phyloP scores from a whole-genome alignment of 495 filamentous ascomycete genomes.

The Talaromyces borbonicus region DNA sequence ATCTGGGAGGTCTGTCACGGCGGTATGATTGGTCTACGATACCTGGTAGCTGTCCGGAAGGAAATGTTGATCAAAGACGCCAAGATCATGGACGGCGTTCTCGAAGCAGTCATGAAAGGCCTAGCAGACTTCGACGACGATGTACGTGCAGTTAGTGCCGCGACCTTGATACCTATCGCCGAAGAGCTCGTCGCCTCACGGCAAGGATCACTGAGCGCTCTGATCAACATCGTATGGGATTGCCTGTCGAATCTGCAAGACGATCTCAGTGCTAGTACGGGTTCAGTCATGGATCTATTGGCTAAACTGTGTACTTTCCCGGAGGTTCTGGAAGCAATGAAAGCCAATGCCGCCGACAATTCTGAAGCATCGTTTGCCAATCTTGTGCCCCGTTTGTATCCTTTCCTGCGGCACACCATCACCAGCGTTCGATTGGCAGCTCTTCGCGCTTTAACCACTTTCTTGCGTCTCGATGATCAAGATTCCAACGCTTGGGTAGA shows the following conservation, averaged over 20 bases:
- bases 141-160: slow-evolving; percentile 92
- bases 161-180: slow-evolving; percentile 90
- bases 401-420: slow-evolving; percentile 94
- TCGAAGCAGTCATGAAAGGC: slow-evolving; percentile 88
- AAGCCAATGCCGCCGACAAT: slow-evolving; percentile 71
- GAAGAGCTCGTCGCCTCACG: slow-evolving; percentile 84
- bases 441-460: slow-evolving; percentile 83
- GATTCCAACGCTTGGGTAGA: slow-evolving; percentile 86
- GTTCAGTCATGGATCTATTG: slow-evolving; percentile 93
- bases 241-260: slow-evolving; percentile 92
- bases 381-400: slow-evolving; percentile 87
- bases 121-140: slow-evolving; percentile 87
- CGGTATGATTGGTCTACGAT: slow-evolving; percentile 92
- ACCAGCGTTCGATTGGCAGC: slow-evolving; percentile 90
- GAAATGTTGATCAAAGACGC: slow-evolving; percentile 76
- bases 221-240: slow-evolving; percentile 95
- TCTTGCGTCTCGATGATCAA: slow-evolving; percentile 72
- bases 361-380: slow-evolving; percentile 79
- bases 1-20: slow-evolving; percentile 95
- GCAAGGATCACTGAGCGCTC: slow-evolving; percentile 57
- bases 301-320: slow-evolving; percentile 93
- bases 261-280: slow-evolving; percentile 93
- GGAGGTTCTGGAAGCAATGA: slow-evolving; percentile 90
- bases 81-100: slow-evolving; percentile 84
- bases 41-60: slow-evolving; percentile 88